Percentiles rank a stretch among this genome's conserved stretches.
phyloP scores from a whole-genome alignment of 1,284 basidiomycete species.

The Cryptococcus amylolentus region DNA sequence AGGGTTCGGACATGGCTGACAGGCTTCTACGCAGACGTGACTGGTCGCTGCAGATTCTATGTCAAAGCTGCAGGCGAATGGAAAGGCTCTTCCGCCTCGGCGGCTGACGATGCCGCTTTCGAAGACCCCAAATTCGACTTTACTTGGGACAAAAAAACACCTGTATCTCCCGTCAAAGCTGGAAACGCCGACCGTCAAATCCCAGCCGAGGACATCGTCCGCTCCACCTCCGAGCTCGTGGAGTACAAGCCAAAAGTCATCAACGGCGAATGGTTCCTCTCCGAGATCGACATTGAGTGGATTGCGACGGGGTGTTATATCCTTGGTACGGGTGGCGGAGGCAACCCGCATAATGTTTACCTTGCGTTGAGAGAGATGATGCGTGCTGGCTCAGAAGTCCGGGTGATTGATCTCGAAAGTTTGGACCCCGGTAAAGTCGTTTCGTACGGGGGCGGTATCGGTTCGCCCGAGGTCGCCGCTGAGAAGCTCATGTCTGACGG shows the following conservation, averaged over 20 bases:
- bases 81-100: slow-evolving; percentile 17
- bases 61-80: slow-evolving; percentile 46
- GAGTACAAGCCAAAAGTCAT: slow-evolving; percentile 41
- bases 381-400: slow-evolving; percentile 23
- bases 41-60: slow-evolving; percentile 38
- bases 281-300: slow-evolving; percentile 40
- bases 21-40: slow-evolving; percentile 18
- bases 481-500: slow-evolving; percentile 26
- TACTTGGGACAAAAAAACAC: not conserved
- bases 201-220: slow-evolving; percentile 2
- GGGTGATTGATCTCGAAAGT: slow-evolving; percentile 30
- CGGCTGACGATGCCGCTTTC: not conserved
- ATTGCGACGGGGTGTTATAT: slow-evolving; percentile 42
- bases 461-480: slow-evolving; percentile 53
- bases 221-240: slow-evolving; percentile 35
- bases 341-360: slow-evolving; percentile 23
- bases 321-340: slow-evolving; percentile 42
- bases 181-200: not conserved
- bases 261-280: slow-evolving; percentile 32
- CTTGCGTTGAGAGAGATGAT: slow-evolving; percentile 32
- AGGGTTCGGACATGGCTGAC: too few relatives aligned
- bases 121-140: not conserved
- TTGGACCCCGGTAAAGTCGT: slow-evolving; percentile 17
- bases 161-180: not conserved
- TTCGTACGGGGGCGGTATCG: slow-evolving; percentile 50